Conservation (phyloP, 345 rosid genomes). For the Lepidium africanum region DNA sequence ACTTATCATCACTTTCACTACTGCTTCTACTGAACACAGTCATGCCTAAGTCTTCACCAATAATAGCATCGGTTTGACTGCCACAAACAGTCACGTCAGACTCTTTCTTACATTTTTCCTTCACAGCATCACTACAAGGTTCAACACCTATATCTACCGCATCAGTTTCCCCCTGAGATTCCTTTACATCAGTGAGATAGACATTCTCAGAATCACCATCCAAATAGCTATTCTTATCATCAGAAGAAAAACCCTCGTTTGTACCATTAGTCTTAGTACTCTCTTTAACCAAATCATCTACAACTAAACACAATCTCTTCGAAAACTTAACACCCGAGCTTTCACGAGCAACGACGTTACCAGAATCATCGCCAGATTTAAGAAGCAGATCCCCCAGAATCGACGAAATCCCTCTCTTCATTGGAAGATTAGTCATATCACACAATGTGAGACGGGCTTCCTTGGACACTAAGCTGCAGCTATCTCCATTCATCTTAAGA, state of each 20-base stretch:
- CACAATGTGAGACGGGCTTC: slow-evolving; percentile 34
- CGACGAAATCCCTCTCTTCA: slow-evolving; percentile 46
- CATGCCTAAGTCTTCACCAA: slow-evolving; percentile 18
- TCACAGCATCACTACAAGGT: slow-evolving; percentile 13
- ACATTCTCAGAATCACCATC: slow-evolving; percentile 17
- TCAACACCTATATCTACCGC: not conserved
- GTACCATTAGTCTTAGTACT: slow-evolving; percentile 27
- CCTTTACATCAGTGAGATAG: slow-evolving; percentile 18
- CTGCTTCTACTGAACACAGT: slow-evolving; percentile 23
- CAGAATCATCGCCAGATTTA: slow-evolving; percentile 33
- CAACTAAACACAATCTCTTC: slow-evolving; percentile 42
- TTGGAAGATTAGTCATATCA: slow-evolving; percentile 55
- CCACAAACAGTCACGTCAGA: slow-evolving; percentile 5
- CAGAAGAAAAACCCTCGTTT: slow-evolving; percentile 15
- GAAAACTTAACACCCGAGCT: slow-evolving; percentile 29
- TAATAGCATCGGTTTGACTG: slow-evolving; percentile 12
- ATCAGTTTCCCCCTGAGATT: slow-evolving; percentile 27
- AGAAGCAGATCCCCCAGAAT: slow-evolving; percentile 33
- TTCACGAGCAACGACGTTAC: slow-evolving; percentile 15
- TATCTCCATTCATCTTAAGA: slow-evolving; percentile 46
- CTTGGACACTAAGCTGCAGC: slow-evolving; percentile 24
- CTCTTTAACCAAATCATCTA: slow-evolving; percentile 41
- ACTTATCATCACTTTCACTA: slow-evolving; percentile 33
- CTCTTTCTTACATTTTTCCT: slow-evolving; percentile 32
- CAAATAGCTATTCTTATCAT: slow-evolving; percentile 3